phyloP scores from a whole-genome alignment of 441 rosid genomes.

The Adansonia madagascariensis region DNA sequence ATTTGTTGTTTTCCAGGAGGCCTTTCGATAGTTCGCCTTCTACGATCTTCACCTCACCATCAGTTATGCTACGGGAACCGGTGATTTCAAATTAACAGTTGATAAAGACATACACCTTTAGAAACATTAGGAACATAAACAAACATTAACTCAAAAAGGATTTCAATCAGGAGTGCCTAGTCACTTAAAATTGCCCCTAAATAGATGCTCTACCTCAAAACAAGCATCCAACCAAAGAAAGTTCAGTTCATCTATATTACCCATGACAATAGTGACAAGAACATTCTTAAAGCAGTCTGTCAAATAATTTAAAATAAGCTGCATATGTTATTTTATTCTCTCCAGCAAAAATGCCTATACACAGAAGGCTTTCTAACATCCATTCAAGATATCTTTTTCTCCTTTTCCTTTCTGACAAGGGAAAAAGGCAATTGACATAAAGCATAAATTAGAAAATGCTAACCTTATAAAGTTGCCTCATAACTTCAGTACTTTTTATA shows the following conservation, averaged over 20 bases:
- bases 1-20: slow-evolving; percentile 83
- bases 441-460: neutral
- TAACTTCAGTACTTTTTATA: slow-evolving; percentile 5
- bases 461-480: slow-evolving; percentile 17
- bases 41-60: slow-evolving; percentile 61
- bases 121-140: slow-evolving; percentile 10
- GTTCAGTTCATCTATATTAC: slow-evolving; percentile 11
- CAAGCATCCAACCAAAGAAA: slow-evolving; percentile 13
- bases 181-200: slow-evolving; percentile 13
- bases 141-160: neutral
- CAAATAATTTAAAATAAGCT: slow-evolving; percentile 2
- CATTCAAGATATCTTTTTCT: slow-evolving; percentile 5
- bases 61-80: slow-evolving; percentile 57
- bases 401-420: slow-evolving; percentile 16
- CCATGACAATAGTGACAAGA: neutral
- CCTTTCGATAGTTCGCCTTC: slow-evolving; percentile 89
- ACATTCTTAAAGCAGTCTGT: neutral
- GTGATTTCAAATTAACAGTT: slow-evolving; percentile 36
- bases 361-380: neutral
- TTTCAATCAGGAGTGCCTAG: slow-evolving; percentile 1
- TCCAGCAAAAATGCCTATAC: neutral
- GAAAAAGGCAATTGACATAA: neutral
- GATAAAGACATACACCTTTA: slow-evolving; percentile 12
- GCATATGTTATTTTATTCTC: neutral
- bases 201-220: slow-evolving; percentile 3